Conservation (phyloP, 768 basidiomycete genomes). For the Tephrocybe sp. region DNA sequence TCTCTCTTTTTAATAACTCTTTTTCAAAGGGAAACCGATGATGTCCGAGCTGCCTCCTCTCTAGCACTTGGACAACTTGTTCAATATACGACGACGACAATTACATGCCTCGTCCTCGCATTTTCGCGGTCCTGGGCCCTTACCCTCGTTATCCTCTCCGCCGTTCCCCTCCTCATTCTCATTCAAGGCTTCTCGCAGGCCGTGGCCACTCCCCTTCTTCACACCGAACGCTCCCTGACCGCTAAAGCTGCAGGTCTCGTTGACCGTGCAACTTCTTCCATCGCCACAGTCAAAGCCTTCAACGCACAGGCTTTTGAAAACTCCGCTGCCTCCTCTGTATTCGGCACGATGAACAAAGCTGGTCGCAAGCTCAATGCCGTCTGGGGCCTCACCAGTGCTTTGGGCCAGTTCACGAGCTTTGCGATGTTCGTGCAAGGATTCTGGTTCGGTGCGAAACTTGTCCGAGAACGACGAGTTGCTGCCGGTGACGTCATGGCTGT, state of each 20-base stretch:
- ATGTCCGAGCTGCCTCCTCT: constrained; percentile 84
- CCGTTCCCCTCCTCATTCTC: constrained; percentile 79
- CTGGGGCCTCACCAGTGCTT: constrained; percentile 72
- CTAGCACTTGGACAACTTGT: constrained; percentile 76
- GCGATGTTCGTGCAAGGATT: constrained; percentile 96
- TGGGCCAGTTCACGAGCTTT: constrained; percentile 82
- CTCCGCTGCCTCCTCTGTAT: constrained; percentile 43
- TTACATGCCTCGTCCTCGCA: constrained; percentile 81
- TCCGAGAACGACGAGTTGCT: constrained; percentile 67
- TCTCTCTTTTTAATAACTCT: not conserved
- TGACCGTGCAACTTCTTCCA: constrained; percentile 73
- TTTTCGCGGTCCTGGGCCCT: constrained; percentile 79
- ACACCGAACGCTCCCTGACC: constrained; percentile 63
- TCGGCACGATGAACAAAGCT: constrained; percentile 42
- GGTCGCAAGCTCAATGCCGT: constrained; percentile 59
- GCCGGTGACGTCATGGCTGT: constrained; percentile 91
- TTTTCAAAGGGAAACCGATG: constrained; percentile 87
- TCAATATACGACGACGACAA: constrained; percentile 77
- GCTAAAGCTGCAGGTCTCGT: constrained; percentile 76
- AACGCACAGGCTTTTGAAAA: constrained; percentile 63
- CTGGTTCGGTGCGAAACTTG: constrained; percentile 91
- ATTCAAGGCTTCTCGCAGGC: constrained; percentile 76
- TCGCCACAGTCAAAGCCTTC: constrained; percentile 92
- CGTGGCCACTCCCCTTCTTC: constrained; percentile 66
- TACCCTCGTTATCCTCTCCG: constrained; percentile 89